Conservation (phyloP, 441 rosid genomes). For the Adansonia madagascariensis region DNA sequence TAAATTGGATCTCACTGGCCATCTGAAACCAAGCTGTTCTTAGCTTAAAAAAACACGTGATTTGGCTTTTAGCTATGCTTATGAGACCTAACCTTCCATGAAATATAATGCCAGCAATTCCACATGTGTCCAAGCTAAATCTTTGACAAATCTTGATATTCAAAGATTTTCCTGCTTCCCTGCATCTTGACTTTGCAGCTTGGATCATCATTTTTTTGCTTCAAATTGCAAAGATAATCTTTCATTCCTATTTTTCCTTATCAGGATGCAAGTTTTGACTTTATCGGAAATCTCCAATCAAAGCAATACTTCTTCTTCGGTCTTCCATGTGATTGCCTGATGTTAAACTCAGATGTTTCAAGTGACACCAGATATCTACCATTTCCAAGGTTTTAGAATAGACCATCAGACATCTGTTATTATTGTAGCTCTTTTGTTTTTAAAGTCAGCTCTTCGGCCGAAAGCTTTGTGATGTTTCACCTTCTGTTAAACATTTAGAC, state of each 20-base stretch:
- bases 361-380: neutral
- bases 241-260: neutral
- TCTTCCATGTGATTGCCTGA: neutral
- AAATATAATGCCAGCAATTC: neutral
- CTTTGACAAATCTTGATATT: neutral
- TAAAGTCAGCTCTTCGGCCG: neutral
- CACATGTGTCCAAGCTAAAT: neutral
- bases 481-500: neutral
- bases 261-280: neutral
- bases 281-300: neutral
- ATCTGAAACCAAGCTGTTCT: neutral
- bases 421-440: neutral
- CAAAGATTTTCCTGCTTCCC: neutral
- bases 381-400: neutral
- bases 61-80: neutral
- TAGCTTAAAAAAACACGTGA: neutral
- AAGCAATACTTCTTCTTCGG: neutral
- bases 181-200: neutral
- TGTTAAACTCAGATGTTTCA: neutral
- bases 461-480: constrained; percentile 3
- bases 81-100: neutral
- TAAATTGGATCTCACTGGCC: neutral
- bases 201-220: neutral
- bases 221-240: neutral
- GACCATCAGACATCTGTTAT: neutral